phyloP scores from a whole-genome alignment of 2,329 filamentous ascomycete genomes.

The Laburnicola sp. region DNA sequence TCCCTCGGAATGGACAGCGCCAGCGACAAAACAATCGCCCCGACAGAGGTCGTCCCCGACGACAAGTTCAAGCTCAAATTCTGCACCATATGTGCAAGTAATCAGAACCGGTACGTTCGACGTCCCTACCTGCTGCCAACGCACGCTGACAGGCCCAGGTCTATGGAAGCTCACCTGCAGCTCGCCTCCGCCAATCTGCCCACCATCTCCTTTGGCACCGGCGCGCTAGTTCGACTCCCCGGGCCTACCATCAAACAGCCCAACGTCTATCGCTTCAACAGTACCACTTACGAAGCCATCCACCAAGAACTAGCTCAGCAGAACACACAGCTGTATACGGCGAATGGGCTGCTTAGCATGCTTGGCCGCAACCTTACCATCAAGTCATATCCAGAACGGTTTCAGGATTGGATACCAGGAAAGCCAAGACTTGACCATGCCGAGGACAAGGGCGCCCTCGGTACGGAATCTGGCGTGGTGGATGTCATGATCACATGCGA shows the following conservation, averaged over 20 bases:
- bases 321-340: conserved; percentile 82
- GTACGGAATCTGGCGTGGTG: conserved; percentile 85
- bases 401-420: conserved; percentile 95
- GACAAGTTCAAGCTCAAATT: conserved; percentile 87
- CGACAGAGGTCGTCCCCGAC: conserved; percentile 37
- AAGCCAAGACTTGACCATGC: conserved; percentile 73
- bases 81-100: conserved; percentile 98
- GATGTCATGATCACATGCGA: conserved; percentile 97
- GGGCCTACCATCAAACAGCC: conserved; percentile 89
- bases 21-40: conserved; percentile 26
- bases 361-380: conserved; percentile 86
- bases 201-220: conserved; percentile 97
- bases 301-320: conserved; percentile 87
- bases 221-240: conserved; percentile 88
- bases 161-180: conserved; percentile 97
- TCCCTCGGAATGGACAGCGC: conserved; percentile 38
- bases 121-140: neutral
- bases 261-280: conserved; percentile 98
- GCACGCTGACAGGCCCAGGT: conserved; percentile 53
- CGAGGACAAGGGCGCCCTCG: conserved; percentile 73
- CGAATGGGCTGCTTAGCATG: conserved; percentile 95
- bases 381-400: conserved; percentile 94
- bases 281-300: conserved; percentile 92
- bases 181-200: conserved; percentile 82
- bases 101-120: conserved; percentile 81